These are phyloP conservation scores for Xylaria bambusicola DNA, from an alignment of 495 filamentous ascomycete genomes.

Conservation along the genomic window DNA sequence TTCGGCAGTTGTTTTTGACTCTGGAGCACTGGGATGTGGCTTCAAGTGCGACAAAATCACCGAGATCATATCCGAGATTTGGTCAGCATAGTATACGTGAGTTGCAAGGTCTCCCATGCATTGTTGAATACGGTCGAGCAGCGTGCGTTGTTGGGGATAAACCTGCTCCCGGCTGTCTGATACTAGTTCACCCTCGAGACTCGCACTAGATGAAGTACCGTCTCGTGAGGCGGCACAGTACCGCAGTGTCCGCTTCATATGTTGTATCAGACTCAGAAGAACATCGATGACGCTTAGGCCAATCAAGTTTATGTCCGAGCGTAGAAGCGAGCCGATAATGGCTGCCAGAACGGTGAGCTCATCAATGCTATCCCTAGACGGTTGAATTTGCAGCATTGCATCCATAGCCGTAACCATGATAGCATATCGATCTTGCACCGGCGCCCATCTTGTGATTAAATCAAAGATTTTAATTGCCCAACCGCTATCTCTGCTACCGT, in stretches of 20 bases:
- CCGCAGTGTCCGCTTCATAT: conserved; percentile 73
- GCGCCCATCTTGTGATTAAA: conserved; percentile 77
- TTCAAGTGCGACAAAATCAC: conserved; percentile 76
- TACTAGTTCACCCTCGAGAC: conserved; percentile 26
- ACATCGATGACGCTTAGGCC: conserved; percentile 93
- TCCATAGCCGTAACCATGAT: conserved; percentile 82
- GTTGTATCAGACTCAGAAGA: conserved; percentile 75
- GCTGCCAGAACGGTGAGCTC: conserved; percentile 71
- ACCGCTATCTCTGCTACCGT: conserved; percentile 47
- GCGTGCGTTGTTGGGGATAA: conserved; percentile 45
- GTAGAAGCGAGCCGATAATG: conserved; percentile 76
- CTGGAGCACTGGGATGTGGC: conserved; percentile 51
- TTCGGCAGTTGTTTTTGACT: conserved; percentile 40
- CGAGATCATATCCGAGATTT: conserved; percentile 87
- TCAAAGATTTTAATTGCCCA: conserved; percentile 83
- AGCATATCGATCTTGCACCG: conserved; percentile 87
- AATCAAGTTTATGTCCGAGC: conserved; percentile 87
- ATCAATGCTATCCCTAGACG: conserved; percentile 65
- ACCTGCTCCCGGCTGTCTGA: conserved; percentile 25
- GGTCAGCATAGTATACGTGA: conserved; percentile 92
- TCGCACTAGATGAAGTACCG: conserved; percentile 28
- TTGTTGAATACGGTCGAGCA: conserved; percentile 67
- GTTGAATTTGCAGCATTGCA: conserved; percentile 60
- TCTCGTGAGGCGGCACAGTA: conserved; percentile 53
- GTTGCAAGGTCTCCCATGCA: conserved; percentile 86